phyloP scores from a whole-genome alignment of 192 early-diverging fungal species.

The Linnemannia zychae region DNA sequence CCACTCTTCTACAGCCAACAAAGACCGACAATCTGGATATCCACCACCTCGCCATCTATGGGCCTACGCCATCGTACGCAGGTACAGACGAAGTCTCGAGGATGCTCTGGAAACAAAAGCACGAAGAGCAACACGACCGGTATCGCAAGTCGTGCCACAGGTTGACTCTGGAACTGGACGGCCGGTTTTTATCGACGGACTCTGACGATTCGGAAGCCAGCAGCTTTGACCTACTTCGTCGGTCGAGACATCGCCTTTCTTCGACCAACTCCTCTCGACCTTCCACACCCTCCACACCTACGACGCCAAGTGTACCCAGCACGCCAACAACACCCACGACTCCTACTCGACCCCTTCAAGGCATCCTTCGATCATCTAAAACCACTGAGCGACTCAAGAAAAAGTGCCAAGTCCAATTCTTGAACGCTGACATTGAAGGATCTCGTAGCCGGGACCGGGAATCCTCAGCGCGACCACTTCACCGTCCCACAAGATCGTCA shows the following conservation, averaged over 20 bases:
- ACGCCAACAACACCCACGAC: conserved; percentile 15
- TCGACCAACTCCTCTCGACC: conserved; percentile 1
- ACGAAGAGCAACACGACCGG: conserved; percentile 52
- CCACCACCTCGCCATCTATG: neutral
- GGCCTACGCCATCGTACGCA: conserved; percentile 24
- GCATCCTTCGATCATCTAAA: conserved; percentile 20
- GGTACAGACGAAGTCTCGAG: conserved; percentile 33
- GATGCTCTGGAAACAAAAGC: conserved; percentile 52
- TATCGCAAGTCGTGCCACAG: conserved; percentile 47
- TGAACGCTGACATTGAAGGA: conserved; percentile 20
- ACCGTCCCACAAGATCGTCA: neutral
- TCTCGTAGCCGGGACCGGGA: neutral
- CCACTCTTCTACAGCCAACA: neutral
- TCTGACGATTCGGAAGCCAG: conserved; percentile 33
- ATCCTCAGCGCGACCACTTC: conserved; percentile 12
- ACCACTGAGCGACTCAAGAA: conserved; percentile 29
- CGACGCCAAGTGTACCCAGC: neutral
- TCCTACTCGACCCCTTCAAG: conserved; percentile 21
- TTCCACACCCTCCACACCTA: neutral
- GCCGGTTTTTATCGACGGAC: conserved; percentile 19
- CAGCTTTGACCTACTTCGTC: neutral
- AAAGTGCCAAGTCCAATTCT: conserved; percentile 46
- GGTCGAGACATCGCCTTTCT: neutral
- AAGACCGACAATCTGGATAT: neutral
- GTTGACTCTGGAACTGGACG: conserved; percentile 32